phyloP scores from a whole-genome alignment of 257 asterid genomes.

The Lantana camara region DNA sequence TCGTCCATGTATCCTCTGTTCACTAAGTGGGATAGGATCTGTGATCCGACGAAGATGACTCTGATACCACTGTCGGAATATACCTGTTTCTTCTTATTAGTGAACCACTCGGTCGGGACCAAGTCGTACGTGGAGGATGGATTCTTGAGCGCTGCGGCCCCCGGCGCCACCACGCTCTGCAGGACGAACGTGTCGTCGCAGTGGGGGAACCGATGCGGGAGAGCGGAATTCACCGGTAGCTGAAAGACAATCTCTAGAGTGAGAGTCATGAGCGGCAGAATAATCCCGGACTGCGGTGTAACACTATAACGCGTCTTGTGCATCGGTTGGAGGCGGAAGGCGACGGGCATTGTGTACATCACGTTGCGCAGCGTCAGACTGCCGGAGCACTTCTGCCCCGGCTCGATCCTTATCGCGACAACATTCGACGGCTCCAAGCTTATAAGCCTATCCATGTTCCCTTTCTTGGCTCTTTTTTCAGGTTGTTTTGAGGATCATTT shows the following conservation, averaged over 20 bases:
- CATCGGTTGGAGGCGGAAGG: slow-evolving; percentile 62
- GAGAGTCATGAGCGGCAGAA: slow-evolving; percentile 55
- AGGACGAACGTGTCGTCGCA: slow-evolving; percentile 59
- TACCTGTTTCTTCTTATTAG: slow-evolving; percentile 78
- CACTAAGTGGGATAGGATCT: slow-evolving; percentile 47
- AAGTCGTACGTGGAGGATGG: slow-evolving; percentile 40
- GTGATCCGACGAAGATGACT: slow-evolving; percentile 71
- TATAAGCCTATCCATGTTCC: slow-evolving; percentile 67
- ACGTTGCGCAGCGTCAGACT: slow-evolving; percentile 59
- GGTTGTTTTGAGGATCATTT: neutral
- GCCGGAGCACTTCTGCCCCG: slow-evolving; percentile 59
- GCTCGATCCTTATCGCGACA: slow-evolving; percentile 58
- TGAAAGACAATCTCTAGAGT: slow-evolving; percentile 58
- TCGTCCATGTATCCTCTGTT: slow-evolving; percentile 65
- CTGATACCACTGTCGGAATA: slow-evolving; percentile 72
- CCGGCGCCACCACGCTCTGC: slow-evolving; percentile 81
- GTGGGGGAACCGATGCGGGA: slow-evolving; percentile 56
- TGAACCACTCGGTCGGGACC: slow-evolving; percentile 77
- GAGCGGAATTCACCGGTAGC: slow-evolving; percentile 37
- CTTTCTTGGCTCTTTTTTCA: neutral
- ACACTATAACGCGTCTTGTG: slow-evolving; percentile 51
- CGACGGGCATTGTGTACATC: slow-evolving; percentile 91
- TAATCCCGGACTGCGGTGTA: slow-evolving; percentile 71
- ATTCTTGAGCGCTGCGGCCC: slow-evolving; percentile 50
- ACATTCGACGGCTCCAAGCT: slow-evolving; percentile 72